Conservation (phyloP, 352 stramenopile species). For the Phytophthora sp. region DNA sequence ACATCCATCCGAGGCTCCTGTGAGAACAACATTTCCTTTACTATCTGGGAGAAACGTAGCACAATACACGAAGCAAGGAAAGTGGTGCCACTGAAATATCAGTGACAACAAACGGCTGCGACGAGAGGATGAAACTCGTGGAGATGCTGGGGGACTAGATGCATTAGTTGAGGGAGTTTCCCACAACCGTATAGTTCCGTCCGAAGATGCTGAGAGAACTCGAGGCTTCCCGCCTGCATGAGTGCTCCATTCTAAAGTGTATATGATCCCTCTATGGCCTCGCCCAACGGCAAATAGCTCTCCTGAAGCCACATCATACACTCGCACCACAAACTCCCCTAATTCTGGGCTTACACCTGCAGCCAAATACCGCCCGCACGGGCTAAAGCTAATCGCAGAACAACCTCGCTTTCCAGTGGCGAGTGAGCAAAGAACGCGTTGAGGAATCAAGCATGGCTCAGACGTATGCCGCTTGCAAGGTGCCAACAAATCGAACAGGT, state of each 20-base stretch:
- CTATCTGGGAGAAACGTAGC: slow-evolving; percentile 52
- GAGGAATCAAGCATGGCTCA: slow-evolving; percentile 63
- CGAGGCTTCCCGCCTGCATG: slow-evolving; percentile 5
- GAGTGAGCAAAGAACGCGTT: slow-evolving; percentile 59
- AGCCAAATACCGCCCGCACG: slow-evolving; percentile 58
- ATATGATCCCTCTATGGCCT: slow-evolving; percentile 63
- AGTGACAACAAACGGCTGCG: slow-evolving; percentile 6
- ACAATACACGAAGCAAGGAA: slow-evolving; percentile 73
- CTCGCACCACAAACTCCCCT: slow-evolving; percentile 46
- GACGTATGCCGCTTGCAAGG: slow-evolving; percentile 39
- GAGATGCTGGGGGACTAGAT: neutral
- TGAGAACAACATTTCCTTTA: slow-evolving; percentile 41
- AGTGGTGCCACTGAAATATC: slow-evolving; percentile 59
- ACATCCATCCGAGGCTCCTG: slow-evolving; percentile 57
- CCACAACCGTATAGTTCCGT: slow-evolving; percentile 62
- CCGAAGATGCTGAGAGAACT: slow-evolving; percentile 65
- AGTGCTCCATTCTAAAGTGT: slow-evolving; percentile 61
- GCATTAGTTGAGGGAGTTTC: slow-evolving; percentile 7
- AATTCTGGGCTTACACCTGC: slow-evolving; percentile 42
- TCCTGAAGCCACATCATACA: slow-evolving; percentile 54
- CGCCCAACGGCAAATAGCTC: slow-evolving; percentile 40
- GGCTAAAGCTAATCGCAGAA: slow-evolving; percentile 65
- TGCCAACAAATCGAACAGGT: slow-evolving; percentile 18
- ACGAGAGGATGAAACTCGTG: neutral
- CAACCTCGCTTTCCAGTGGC: slow-evolving; percentile 63